Evolutionary conservation across 495 filamentous ascomycete genomes (phyloP).

Genomic region (Tuber melanosporum): DNA sequence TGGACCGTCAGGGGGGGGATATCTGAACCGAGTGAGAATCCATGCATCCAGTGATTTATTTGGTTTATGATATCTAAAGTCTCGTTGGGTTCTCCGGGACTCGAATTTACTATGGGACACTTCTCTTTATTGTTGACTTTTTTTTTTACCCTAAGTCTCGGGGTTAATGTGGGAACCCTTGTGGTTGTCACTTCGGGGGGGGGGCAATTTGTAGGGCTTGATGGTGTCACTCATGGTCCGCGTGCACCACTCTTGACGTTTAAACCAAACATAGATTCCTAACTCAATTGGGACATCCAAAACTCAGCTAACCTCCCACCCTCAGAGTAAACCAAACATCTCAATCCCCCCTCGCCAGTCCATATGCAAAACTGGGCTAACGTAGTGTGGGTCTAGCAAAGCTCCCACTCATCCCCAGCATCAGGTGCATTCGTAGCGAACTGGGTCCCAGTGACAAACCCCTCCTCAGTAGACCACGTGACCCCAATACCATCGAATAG

Average conservation of each 20-base stretch:
- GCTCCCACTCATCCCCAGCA: constrained; percentile 16
- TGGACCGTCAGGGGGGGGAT: neutral
- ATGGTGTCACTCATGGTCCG: neutral
- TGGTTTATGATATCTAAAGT: neutral
- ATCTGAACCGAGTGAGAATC: neutral
- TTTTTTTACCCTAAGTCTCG: neutral
- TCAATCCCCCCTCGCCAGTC: neutral
- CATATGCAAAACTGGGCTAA: neutral
- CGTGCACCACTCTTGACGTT: neutral
- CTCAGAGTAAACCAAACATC: neutral
- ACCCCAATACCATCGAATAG: constrained; percentile 3
- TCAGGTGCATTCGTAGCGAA: neutral
- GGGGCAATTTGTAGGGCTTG: neutral
- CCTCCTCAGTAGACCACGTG: neutral
- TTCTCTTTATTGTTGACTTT: neutral
- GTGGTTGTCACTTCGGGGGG: neutral
- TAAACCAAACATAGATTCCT: neutral
- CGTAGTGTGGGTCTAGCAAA: neutral
- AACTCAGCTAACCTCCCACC: neutral
- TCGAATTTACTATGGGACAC: neutral
- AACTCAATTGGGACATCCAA: neutral
- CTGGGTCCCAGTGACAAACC: neutral
- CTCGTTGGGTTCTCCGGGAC: neutral
- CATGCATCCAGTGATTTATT: neutral
- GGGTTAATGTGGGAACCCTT: neutral